Evolutionary conservation across 768 basidiomycete genomes (phyloP), one percentile per base, ranked within the genome.

Genomic region (Gautieria morchelliformis): DNA sequence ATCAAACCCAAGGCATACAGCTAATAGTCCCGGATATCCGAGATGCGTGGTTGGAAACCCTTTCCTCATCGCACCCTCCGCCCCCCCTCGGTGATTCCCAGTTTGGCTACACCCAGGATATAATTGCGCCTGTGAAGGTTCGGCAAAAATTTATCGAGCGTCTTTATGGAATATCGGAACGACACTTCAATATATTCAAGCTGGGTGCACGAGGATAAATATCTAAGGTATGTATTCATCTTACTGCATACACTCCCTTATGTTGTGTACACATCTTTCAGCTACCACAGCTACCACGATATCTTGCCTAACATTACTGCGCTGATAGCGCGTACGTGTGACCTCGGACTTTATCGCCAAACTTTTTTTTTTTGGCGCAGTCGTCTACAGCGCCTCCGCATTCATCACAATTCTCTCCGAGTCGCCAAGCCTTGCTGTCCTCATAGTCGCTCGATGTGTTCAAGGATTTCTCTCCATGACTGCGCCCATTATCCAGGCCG

Each of bases 41-140:
- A 68, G 71, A 71, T 77, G 76, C 75, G 72, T 79, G 73, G 72
- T 77, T 27, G 79, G 79, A 19, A 69, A 68, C 47, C 74, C 74
- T 30, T 68, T 80, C 24, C 70, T 80, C 8, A 75, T 78, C 64
- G 73, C 72, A 47, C 78, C 78, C 35, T 76, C 77, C 56, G 78
- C 78, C 0, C 70, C 78, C 77, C 59, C 72, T 80, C 61, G 79
- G 79, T 51, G 79, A 80, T 61, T 78, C 77, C 7, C 77, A 79
- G 72, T 80, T 80, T 60, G 79, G 79, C 5, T 80, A 79, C 56
- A 74, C 76, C 44, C 78, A 79, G 61, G 79, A 79, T 3, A 75
- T 75, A 60, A 78, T 78, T 44, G 78, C 78, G 4, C 70, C 76
- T 3, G 71, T 75, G 19, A 78, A 79, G 48, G 74, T 80, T 45